Conservation (phyloP, 2,329 filamentous ascomycete species). For the Ophiosphaerella narmari region DNA sequence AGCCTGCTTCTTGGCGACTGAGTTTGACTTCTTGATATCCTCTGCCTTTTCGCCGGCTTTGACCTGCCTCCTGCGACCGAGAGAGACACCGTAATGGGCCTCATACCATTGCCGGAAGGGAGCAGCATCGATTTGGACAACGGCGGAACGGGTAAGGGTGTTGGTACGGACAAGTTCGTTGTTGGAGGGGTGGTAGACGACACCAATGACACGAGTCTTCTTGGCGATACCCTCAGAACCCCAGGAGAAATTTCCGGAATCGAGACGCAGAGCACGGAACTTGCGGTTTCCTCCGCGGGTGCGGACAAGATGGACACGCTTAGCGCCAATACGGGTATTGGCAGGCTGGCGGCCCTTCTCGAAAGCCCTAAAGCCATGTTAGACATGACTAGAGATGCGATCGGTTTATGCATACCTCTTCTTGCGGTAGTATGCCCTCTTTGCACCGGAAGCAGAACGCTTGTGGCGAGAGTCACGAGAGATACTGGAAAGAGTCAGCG, state of each 20-base stretch:
- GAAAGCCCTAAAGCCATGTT: constrained; percentile 89
- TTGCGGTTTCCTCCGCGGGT: constrained; percentile 99
- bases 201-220: constrained; percentile 98
- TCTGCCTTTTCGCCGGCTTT: constrained; percentile 71
- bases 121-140: constrained; percentile 97
- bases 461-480: constrained; percentile 99
- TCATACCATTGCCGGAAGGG: constrained; percentile 99
- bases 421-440: constrained; percentile 66
- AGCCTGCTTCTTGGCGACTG: constrained; percentile 95
- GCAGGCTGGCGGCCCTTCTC: constrained; percentile 99
- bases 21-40: constrained; percentile 97
- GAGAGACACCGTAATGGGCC: constrained; percentile 92
- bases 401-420: constrained; percentile 64
- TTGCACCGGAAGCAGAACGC: constrained; percentile 98
- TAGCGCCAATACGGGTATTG: constrained; percentile 98
- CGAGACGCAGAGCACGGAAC: constrained; percentile 98
- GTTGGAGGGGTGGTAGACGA: constrained; percentile 99
- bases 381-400: constrained; percentile 68
- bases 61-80: constrained; percentile 91
- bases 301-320: constrained; percentile 96
- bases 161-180: constrained; percentile 99
- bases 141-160: constrained; percentile 98
- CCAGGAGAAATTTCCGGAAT: constrained; percentile 99
- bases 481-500: constrained; percentile 69
- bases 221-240: constrained; percentile 96